Base-by-base conservation (phyloP, 192 early-diverging fungal genomes). In the Glomus cerebriforme region DNA sequence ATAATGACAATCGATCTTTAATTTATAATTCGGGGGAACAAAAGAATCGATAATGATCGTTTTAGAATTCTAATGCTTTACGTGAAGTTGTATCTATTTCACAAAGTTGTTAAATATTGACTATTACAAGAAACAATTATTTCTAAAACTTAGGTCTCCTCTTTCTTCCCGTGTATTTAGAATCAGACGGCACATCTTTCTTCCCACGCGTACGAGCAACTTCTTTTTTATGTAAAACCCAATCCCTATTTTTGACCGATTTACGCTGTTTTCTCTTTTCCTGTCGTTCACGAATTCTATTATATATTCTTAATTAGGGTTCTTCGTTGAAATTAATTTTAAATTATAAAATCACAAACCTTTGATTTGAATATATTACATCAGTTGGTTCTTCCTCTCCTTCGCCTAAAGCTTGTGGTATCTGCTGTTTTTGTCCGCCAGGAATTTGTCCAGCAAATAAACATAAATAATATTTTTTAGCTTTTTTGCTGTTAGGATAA, bases 391-490 rank as follows among this genome's bases (percentile, higher is more conserved):
- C 82, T 29, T 84, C 80, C 27, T 82, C 83, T 17, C 86, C 90
- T 24, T 91, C 91, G 37, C 86, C 85, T 73, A 93, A 75, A 67
- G 85, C 91, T 19, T 79, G 83, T 39, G 94, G 95, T 72, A 96
- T 83, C 9, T 86, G 79, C 59, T 88, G 91, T 69, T 86, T 82
- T 26, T 71, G 71, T 10, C 70, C 83, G n/a, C 81, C 85, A 67
- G 87, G 83, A 24, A 85, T 89, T 80, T 90, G 94, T 9, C 98
- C 98, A 7, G 98, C 96, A 92, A 98, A 98, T 79, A 99, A 83
- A 82, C 96, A 97, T 31, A 99, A 85, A 75, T 94, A 99, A 82
- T 94, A 98, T 83, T 99, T 99, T 78, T 97, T 97, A 5, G 98
- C 97, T 80, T 96, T 98, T 74, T 95, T 91, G 15, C 93, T 95